These are phyloP conservation scores for Fonsecaea multimorphosa DNA, from an alignment of 2,329 filamentous ascomycete genomes.

Conservation along the genomic window DNA sequence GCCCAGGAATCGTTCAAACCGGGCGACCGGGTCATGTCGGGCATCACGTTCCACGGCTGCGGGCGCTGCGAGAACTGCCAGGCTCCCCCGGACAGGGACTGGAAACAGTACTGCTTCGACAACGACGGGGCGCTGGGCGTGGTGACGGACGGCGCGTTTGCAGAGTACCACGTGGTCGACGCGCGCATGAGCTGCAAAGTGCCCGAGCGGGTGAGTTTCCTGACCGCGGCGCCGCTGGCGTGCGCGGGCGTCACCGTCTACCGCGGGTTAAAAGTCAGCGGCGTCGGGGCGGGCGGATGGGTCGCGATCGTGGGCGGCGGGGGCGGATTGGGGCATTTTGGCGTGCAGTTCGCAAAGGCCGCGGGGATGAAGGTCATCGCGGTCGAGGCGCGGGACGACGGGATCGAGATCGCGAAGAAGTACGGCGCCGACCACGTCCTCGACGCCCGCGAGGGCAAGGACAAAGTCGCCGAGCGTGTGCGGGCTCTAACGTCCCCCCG, in stretches of 20 bases:
- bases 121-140: slow-evolving; percentile 58
- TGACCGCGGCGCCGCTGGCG: slow-evolving; percentile 61
- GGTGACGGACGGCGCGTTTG: slow-evolving; percentile 60
- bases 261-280: slow-evolving; percentile 52
- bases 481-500: slow-evolving; percentile 54
- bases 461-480: slow-evolving; percentile 55
- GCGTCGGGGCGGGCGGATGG: slow-evolving; percentile 44
- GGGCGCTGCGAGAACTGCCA: slow-evolving; percentile 59
- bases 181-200: slow-evolving; percentile 53
- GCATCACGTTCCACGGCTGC: slow-evolving; percentile 60
- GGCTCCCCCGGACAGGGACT: slow-evolving; percentile 34
- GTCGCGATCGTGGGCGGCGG: slow-evolving; percentile 57
- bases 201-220: slow-evolving; percentile 57
- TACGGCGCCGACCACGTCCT: slow-evolving; percentile 59
- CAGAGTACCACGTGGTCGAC: slow-evolving; percentile 62
- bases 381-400: slow-evolving; percentile 62
- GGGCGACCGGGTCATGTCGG: slow-evolving; percentile 63
- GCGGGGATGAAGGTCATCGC: slow-evolving; percentile 60
- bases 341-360: slow-evolving; percentile 36
- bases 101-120: slow-evolving; percentile 59
- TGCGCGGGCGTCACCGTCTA: slow-evolving; percentile 63
- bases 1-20: slow-evolving; percentile 51
- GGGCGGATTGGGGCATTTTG: slow-evolving; percentile 59
- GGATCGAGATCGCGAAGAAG: slow-evolving; percentile 54
- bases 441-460: slow-evolving; percentile 56